Evolutionary conservation across 352 stramenopile genomes (phyloP), one percentile per base, ranked within the genome.

Genomic region (Pythium graminicola): DNA sequence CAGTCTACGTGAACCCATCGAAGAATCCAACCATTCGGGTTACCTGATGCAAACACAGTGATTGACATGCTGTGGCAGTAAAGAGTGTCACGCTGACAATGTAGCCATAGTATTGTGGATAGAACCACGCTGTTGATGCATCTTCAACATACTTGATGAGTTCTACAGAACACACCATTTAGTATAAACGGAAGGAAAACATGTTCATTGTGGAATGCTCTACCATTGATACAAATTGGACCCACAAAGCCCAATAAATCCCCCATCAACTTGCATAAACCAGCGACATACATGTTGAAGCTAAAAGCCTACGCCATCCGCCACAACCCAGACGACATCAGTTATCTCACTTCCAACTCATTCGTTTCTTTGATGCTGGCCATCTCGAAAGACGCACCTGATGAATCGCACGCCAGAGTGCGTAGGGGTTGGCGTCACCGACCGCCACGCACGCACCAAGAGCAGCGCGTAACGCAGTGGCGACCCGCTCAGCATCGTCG

Each of bases 171-270:
- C 33, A 50, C 20, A 36, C 31, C 8, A 36, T 36, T 36, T n/a
- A n/a, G n/a, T n/a, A n/a, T n/a, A n/a, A n/a, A n/a, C n/a, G n/a
- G n/a, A n/a, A n/a, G n/a, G n/a, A n/a, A 22, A 36, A 43, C 29
- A 51, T 35, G 14, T 28, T 27, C 7, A 39, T n/a, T 26, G n/a
- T 26, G 11, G 31, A 36, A 36, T 36, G 31, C 4, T 22, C 6
- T 31, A 75, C 67, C 67, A 27, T 75, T 75, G 47, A 75, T 68
- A 42, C 63, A 72, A 19, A 75, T 65, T 5, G 92, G 89, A 9
- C 87, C 92, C 2, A 98, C 79, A 57, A 98, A 98, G 20, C 95
- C 69, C 39, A 84, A 77, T 2, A 69, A 74, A 64, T 98, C 95
- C 52, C 97, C 95, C 19, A 82, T 50, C 8, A 98, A 50, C 71